Percentiles rank a stretch among this genome's conserved stretches.
These are phyloP conservation scores for Ustilago trichophora DNA, from an alignment of 1,284 basidiomycete genomes.

Conservation along the genomic window DNA sequence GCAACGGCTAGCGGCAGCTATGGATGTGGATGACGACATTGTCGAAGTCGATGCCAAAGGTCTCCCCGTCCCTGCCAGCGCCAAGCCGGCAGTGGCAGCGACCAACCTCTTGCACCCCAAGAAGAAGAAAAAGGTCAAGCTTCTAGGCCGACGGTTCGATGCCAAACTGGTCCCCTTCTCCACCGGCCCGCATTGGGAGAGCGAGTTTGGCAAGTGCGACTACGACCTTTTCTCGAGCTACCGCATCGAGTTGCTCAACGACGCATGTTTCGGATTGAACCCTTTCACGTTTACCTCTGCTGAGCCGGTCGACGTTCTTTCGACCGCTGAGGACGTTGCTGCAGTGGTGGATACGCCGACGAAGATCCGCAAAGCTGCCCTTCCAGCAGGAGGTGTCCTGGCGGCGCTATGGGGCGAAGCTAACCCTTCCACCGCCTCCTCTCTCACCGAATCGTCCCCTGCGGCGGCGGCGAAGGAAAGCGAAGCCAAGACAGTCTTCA, in stretches of 20 bases:
- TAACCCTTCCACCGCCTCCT: not conserved
- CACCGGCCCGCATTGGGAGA: constrained; percentile 63
- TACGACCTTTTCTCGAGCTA: constrained; percentile 57
- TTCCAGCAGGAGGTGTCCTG: constrained; percentile 29
- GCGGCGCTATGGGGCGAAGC: constrained; percentile 38
- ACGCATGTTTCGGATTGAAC: constrained; percentile 55
- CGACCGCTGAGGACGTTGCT: constrained; percentile 5
- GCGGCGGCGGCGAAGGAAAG: not conserved
- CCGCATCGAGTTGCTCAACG: constrained; percentile 61
- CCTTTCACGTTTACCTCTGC: constrained; percentile 56
- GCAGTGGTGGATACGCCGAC: constrained; percentile 11
- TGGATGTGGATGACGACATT: constrained; percentile 37
- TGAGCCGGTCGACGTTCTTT: not conserved
- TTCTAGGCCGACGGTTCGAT: constrained; percentile 60
- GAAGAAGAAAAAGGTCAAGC: constrained; percentile 63
- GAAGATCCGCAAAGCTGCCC: constrained; percentile 15
- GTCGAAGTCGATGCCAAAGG: constrained; percentile 48
- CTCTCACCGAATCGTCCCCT: not conserved
- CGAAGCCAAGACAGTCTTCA: constrained; percentile 11
- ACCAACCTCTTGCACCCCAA: constrained; percentile 47
- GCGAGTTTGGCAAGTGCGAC: constrained; percentile 36
- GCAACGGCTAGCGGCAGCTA: constrained; percentile 5
- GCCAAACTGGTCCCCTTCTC: constrained; percentile 61
- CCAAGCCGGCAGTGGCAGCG: not conserved
- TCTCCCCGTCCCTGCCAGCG: constrained; percentile 10